Evolutionary conservation across 441 rosid genomes (phyloP), one percentile per base, ranked within the genome.

Genomic region (Flueggea neowawraea): DNA sequence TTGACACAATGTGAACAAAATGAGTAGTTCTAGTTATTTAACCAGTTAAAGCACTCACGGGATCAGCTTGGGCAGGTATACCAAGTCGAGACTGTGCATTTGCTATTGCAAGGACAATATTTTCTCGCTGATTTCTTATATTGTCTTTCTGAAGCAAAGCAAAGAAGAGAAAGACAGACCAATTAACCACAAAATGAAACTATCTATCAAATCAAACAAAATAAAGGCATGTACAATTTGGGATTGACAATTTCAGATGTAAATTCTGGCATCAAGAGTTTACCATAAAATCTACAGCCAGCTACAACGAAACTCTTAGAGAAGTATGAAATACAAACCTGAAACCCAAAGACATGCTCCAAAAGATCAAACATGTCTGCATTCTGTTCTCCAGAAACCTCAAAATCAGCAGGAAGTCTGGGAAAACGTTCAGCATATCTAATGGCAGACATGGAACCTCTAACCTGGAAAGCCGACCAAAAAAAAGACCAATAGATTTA

Each of bases 311-410:
- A 44, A 41, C 55, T 15, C 31, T 17, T 15, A 47, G 28, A 43
- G 50, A 43, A 60, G 16, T 16, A 31, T 9, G 10, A 3, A 64
- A 60, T 54, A 72, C 79, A 64, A 71, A 95, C 99, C 98, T 95
- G 99, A 82, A 95, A 95, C 66, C 98, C 98, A 80, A 95, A 92
- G 31, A 81, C 90, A 80, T 76, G 88, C 67, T 88, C 92, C 73
- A 95, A 66, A 64, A 90, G 89, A 80, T 95, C 99, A 84, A 95
- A 95, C 84, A 95, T 76, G 79, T 95, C 99, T 59, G 94, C 81
- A 52, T 79, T 80, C 53, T 97, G 92, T 68, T 90, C 92, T 72
- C 96, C 94, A 17, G 88, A 79, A 64, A 92, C 76, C 74, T 80
- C 84, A 68, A 85, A 79, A 70, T 75, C 73, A 57, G 78, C 70